Conservation (phyloP, 2,329 filamentous ascomycete species). For the Furcasterigmium furcatum region DNA sequence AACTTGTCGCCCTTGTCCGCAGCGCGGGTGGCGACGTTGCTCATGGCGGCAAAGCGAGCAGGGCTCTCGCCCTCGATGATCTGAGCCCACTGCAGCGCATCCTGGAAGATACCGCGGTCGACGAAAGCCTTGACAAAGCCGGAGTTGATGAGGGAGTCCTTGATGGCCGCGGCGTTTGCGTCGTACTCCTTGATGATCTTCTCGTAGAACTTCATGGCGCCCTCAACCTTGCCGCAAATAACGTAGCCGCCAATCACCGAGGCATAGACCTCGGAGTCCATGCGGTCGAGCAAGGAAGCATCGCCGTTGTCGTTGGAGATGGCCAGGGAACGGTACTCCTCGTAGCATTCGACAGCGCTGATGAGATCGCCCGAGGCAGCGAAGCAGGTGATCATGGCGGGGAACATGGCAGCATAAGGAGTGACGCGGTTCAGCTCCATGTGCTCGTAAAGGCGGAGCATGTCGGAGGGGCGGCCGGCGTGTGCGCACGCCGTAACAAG, state of each 20-base stretch:
- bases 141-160: slow-evolving; percentile 66
- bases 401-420: slow-evolving; percentile 80
- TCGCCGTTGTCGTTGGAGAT: slow-evolving; percentile 77
- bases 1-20: slow-evolving; percentile 74
- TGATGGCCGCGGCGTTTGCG: slow-evolving; percentile 58
- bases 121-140: slow-evolving; percentile 80
- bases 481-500: slow-evolving; percentile 86
- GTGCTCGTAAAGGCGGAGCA: slow-evolving; percentile 87
- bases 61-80: slow-evolving; percentile 53
- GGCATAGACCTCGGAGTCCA: slow-evolving; percentile 84
- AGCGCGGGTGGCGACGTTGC: slow-evolving; percentile 70
- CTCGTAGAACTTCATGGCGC: slow-evolving; percentile 80
- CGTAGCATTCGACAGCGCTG: slow-evolving; percentile 91
- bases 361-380: slow-evolving; percentile 75
- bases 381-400: slow-evolving; percentile 93
- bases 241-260: slow-evolving; percentile 90
- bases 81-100: slow-evolving; percentile 73
- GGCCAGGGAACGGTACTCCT: slow-evolving; percentile 88
- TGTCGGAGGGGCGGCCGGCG: slow-evolving; percentile 76
- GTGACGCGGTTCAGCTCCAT: slow-evolving; percentile 77
- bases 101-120: slow-evolving; percentile 63
- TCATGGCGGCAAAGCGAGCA: slow-evolving; percentile 58
- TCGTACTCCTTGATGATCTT: slow-evolving; percentile 67
- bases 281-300: slow-evolving; percentile 63
- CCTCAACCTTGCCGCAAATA: slow-evolving; percentile 73